Evolutionary conservation across 2,329 filamentous ascomycete genomes (phyloP).

Genomic region (Trichoderma endophyticum): DNA sequence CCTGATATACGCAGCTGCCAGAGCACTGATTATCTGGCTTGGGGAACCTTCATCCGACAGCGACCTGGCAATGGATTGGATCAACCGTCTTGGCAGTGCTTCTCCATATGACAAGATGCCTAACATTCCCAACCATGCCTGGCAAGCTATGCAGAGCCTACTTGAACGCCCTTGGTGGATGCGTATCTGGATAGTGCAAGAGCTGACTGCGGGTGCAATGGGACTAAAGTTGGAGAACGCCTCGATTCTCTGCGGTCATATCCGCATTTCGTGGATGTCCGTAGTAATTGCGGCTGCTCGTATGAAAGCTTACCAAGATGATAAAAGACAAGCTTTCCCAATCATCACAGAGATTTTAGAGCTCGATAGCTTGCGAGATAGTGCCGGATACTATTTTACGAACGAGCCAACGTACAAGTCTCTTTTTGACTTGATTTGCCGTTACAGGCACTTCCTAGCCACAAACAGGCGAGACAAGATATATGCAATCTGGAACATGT

Average conservation of each 20-base stretch:
- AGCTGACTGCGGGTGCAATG: neutral
- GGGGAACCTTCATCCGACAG: neutral
- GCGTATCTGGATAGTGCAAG: constrained; percentile 4
- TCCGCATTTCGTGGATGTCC: neutral
- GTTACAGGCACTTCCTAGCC: neutral
- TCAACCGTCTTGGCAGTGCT: neutral
- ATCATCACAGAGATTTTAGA: neutral
- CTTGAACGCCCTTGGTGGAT: constrained; percentile 2
- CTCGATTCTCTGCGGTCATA: neutral
- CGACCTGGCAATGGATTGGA: neutral
- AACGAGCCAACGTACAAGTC: neutral
- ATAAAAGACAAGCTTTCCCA: neutral
- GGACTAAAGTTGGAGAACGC: neutral
- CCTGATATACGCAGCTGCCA: neutral
- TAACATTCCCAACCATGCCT: neutral
- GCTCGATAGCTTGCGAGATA: constrained; percentile 2
- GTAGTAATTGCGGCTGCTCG: neutral
- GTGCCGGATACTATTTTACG: neutral
- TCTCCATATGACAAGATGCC: constrained; percentile 4
- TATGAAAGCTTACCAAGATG: neutral
- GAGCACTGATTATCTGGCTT: neutral
- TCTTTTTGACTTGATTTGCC: neutral
- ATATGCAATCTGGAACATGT: constrained; percentile 9
- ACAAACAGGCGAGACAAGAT: neutral
- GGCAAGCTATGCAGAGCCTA: constrained; percentile 1